Base-by-base conservation (phyloP, 2,329 filamentous ascomycete species). In the Cercospora nicotianae region DNA sequence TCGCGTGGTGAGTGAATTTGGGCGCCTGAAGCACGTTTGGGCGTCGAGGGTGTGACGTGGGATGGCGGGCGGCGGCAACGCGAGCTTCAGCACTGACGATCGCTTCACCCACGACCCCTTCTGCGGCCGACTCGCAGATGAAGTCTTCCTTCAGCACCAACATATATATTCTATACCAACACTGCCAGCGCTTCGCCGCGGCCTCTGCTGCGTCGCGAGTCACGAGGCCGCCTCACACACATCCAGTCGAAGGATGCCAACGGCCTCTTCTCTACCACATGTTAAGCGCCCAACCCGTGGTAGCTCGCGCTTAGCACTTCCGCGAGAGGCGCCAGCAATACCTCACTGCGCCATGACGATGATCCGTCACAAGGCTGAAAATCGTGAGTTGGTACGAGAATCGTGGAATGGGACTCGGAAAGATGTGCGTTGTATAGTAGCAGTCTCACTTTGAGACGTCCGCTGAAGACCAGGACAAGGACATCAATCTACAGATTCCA, bases 271-370 rank as follows among this genome's bases (percentile, higher is more conserved):
- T 64, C 51, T 58, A 30, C 23, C 23, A 55, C 23, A 10, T 13
- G 31, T 57, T 64, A 64, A 59, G 62, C 62, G 62, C 62, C 62
- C 48, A 45, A n/a, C n/a, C 20, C 30, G 12, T 36, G 55, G 33
- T 53, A 58, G 53, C 51, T 28, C 48, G 62, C 51, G 28, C 51
- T 20, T 58, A 63, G 30, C 23, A 18, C n/a, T 45, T 58, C 62
- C 51, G 62, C 62, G 31, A 33, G 51, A 64, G 20, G 62, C 62
- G 51, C 62, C 53, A 55, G 51, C 33, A 30, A 31, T 63, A 48
- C 61, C 48, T 59, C 55, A 33, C 55, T 33, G 28, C 23, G 7
- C n/a, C 20, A 57, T 58, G 55, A 13, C 30, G 16, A 20, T 9
- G 7, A 5, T 13, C 16, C 55, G 31, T 33, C 55, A 59, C 18